Percentiles rank a stretch among this genome's conserved stretches.
Conservation (phyloP, 2,329 filamentous ascomycete species). For the Tolypocladium amazonense region DNA sequence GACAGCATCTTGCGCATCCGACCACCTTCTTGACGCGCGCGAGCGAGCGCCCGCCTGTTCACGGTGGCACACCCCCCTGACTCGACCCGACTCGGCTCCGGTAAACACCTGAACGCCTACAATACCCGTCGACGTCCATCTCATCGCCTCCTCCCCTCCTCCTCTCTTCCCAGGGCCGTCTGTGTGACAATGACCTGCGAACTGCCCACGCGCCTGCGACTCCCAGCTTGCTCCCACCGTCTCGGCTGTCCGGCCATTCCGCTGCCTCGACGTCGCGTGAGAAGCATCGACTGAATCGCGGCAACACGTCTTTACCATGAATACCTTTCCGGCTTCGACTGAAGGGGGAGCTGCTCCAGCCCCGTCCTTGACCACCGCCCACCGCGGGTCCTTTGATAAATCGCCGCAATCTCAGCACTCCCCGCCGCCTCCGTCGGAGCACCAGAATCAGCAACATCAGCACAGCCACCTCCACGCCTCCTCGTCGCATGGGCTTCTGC, state of each 20-base stretch:
- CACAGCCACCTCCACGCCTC: constrained; percentile 4
- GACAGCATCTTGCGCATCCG: neutral
- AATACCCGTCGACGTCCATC: neutral
- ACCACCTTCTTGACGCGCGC: neutral
- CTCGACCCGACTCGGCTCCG: neutral
- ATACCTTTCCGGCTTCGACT: constrained; percentile 4
- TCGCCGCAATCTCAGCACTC: neutral
- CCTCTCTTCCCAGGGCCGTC: neutral
- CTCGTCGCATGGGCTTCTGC: constrained; percentile 6
- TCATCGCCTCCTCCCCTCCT: neutral
- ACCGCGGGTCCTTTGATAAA: constrained; percentile 4
- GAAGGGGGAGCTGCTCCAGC: neutral
- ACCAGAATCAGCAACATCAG: constrained; percentile 2
- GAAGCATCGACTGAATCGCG: neutral
- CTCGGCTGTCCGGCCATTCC: neutral
- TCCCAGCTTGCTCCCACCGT: neutral
- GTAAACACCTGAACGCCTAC: neutral
- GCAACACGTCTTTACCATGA: constrained; percentile 4
- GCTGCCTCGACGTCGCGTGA: neutral
- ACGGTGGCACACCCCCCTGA: neutral
- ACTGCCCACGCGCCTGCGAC: neutral
- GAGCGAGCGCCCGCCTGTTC: neutral
- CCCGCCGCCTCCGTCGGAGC: neutral
- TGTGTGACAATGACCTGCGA: constrained; percentile 5
- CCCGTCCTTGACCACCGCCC: constrained; percentile 1